Conservation (phyloP, 2,329 filamentous ascomycete species). For the Monosporascus ibericus region DNA sequence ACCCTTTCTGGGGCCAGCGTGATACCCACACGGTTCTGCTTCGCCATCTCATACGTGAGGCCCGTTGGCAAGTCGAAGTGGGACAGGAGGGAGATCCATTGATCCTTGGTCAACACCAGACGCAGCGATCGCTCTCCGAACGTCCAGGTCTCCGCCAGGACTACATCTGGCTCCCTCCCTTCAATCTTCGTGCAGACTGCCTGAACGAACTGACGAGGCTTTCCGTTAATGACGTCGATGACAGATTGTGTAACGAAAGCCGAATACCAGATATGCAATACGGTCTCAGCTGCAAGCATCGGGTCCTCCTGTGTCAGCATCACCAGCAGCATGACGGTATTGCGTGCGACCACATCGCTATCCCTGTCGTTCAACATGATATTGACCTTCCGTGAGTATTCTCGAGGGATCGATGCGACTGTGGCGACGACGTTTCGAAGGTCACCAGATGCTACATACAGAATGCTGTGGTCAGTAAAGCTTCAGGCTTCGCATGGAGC, state of each 20-base stretch:
- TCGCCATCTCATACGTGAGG: constrained; percentile 3
- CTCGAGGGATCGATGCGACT: too few species aligned
- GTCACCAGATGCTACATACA: too few species aligned
- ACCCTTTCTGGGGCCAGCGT: constrained; percentile 5
- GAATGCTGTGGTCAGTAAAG: too few species aligned
- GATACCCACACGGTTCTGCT: constrained; percentile 1
- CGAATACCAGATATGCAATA: constrained; percentile 12
- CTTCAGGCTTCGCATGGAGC: too few species aligned
- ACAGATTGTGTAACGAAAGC: neutral
- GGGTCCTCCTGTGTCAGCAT: constrained; percentile 7
- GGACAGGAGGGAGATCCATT: constrained; percentile 6
- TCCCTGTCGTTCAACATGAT: too few species aligned
- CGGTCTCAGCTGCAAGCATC: constrained; percentile 2
- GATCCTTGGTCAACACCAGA: constrained; percentile 5
- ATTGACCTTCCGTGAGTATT: too few species aligned
- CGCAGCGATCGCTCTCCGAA: constrained; percentile 6
- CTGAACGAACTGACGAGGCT: constrained; percentile 5
- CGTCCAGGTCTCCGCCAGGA: constrained; percentile 8
- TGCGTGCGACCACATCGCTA: constrained; percentile 8
- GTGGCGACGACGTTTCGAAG: too few species aligned
- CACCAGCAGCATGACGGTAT: constrained; percentile 7
- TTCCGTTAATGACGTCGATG: constrained; percentile 1
- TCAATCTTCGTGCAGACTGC: constrained; percentile 9
- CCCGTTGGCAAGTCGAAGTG: constrained; percentile 1
- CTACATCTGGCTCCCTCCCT: neutral